Evolutionary conservation across 495 filamentous ascomycete genomes (phyloP).

Genomic region (Xylaria flabelliformis): DNA sequence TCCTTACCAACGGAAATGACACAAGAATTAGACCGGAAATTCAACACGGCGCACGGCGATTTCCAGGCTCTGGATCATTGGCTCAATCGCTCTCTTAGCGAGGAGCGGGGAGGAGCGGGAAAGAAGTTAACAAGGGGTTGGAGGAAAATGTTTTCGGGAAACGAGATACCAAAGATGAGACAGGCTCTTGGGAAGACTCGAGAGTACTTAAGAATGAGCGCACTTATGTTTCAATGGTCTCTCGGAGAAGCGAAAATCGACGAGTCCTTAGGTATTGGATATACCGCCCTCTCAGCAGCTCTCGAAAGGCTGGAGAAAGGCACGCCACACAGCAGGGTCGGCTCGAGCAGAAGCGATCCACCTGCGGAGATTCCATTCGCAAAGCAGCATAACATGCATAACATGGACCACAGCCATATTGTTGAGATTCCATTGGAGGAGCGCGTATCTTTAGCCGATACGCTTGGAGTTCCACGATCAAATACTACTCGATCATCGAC

Average conservation of each 20-base stretch:
- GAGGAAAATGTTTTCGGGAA: slow-evolving; percentile 52
- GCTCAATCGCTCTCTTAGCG: slow-evolving; percentile 54
- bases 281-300: slow-evolving; percentile 55
- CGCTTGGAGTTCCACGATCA: not conserved
- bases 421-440: slow-evolving; percentile 22
- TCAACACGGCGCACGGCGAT: slow-evolving; percentile 51
- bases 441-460: not conserved
- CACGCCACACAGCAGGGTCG: not conserved
- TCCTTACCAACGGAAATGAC: slow-evolving; percentile 54
- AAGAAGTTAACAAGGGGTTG: slow-evolving; percentile 57
- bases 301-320: slow-evolving; percentile 41
- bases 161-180: slow-evolving; percentile 52
- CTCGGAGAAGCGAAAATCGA: slow-evolving; percentile 49
- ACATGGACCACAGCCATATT: not conserved
- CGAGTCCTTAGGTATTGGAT: slow-evolving; percentile 52
- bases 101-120: slow-evolving; percentile 55
- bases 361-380: not conserved
- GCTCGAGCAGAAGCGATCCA: not conserved
- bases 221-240: slow-evolving; percentile 54
- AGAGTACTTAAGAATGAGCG: slow-evolving; percentile 51
- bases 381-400: not conserved
- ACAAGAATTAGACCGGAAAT: slow-evolving; percentile 58
- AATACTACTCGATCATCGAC: slow-evolving; percentile 20
- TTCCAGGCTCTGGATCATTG: slow-evolving; percentile 59
- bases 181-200: slow-evolving; percentile 44